Percentiles rank a stretch among this genome's conserved stretches.
Evolutionary conservation across 2,329 filamentous ascomycete species (phyloP).

Genomic region (Ceratocystis destructans): DNA sequence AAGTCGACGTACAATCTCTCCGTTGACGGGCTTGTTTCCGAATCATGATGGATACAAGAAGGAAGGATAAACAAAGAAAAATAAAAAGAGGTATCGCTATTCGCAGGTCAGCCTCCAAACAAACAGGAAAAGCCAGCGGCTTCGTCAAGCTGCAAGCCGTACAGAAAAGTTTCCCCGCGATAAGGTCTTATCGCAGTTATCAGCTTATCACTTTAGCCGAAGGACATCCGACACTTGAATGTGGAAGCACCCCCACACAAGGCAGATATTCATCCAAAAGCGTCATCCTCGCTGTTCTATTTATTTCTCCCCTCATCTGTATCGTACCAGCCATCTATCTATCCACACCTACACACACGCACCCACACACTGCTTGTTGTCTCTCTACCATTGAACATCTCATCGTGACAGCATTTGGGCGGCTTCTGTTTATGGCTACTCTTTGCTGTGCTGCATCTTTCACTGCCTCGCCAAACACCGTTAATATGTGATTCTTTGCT

Average conservation of each 20-base stretch:
- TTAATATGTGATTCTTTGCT: slow-evolving; percentile 19
- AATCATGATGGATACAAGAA: slow-evolving; percentile 14
- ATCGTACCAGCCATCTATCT: background rate
- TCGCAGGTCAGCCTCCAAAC: background rate
- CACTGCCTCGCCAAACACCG: slow-evolving; percentile 8
- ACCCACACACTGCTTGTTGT: background rate
- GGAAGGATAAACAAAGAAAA: background rate
- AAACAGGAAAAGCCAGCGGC: background rate
- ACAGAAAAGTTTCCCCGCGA: slow-evolving; percentile 19
- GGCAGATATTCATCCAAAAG: background rate
- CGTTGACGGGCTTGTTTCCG: slow-evolving; percentile 32
- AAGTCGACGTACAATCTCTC: slow-evolving; percentile 27
- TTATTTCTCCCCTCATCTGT: background rate
- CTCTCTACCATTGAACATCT: background rate
- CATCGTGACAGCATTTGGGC: too few relatives aligned
- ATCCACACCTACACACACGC: background rate
- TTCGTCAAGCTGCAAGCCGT: background rate
- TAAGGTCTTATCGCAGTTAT: slow-evolving; percentile 9
- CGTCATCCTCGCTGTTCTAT: background rate
- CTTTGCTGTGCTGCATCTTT: background rate
- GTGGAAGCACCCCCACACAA: background rate
- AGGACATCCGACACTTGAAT: slow-evolving; percentile 1
- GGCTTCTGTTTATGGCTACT: background rate
- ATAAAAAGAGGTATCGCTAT: background rate
- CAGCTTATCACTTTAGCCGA: slow-evolving; percentile 11